Percentiles rank a stretch among this genome's conserved stretches.
phyloP scores from a whole-genome alignment of 805 yeast genomes.

The Kodamaea hsintzibuensis region DNA sequence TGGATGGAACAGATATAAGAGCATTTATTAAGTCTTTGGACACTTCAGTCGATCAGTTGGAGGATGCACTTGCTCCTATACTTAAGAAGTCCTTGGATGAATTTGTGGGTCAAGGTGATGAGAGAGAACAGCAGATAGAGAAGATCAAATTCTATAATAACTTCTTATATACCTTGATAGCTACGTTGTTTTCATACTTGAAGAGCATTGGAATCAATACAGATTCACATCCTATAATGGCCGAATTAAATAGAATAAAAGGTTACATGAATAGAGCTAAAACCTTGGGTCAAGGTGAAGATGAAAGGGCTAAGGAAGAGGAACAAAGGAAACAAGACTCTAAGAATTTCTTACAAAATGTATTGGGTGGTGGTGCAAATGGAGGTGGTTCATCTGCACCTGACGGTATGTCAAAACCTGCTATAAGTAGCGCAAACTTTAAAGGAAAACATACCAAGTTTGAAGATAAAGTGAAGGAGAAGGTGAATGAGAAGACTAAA shows the following conservation, averaged over 20 bases:
- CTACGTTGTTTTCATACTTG: conserved; percentile 59
- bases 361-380: conserved; percentile 38
- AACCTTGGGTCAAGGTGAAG: conserved; percentile 28
- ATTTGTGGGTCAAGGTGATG: conserved; percentile 15
- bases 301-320: conserved; percentile 19
- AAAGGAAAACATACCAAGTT: conserved; percentile 57
- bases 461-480: conserved; percentile 18
- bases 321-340: conserved; percentile 39
- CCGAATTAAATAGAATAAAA: conserved; percentile 66
- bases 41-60: conserved; percentile 35
- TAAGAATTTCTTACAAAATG: conserved; percentile 45
- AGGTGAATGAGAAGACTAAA: neutral
- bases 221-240: conserved; percentile 61
- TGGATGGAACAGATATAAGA: conserved; percentile 50
- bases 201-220: conserved; percentile 60
- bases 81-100: conserved; percentile 44
- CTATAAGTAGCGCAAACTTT: conserved; percentile 54
- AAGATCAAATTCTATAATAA: conserved; percentile 36
- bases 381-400: conserved; percentile 35
- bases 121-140: conserved; percentile 24
- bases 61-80: conserved; percentile 35
- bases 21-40: conserved; percentile 41
- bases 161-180: conserved; percentile 53
- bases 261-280: conserved; percentile 63
- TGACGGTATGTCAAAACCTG: conserved; percentile 38